A percentile compares a stretch with the other conserved stretches of the same genome.
phyloP scores from a whole-genome alignment of 2,329 filamentous ascomycete species.

The Scedosporium boydii region DNA sequence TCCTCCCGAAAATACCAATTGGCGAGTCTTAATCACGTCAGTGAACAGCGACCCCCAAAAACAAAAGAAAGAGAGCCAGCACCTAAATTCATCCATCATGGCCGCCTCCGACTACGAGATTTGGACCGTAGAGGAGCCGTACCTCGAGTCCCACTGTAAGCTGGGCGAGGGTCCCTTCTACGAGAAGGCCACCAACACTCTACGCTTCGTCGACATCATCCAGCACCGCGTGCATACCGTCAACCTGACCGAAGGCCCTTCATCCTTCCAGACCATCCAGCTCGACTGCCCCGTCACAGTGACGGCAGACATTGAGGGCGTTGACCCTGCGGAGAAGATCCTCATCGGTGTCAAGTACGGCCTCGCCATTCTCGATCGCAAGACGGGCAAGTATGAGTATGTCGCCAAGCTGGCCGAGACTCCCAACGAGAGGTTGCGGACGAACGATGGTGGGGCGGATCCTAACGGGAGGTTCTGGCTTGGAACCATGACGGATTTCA shows the following conservation, averaged over 20 bases:
- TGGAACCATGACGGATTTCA: constrained; percentile 74
- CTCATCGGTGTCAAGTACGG: constrained; percentile 74
- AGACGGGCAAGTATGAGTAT: constrained; percentile 43
- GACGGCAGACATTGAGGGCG: constrained; percentile 69
- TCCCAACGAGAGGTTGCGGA: constrained; percentile 45
- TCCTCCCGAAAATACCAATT: not conserved
- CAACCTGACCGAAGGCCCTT: constrained; percentile 52
- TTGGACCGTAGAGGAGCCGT: constrained; percentile 43
- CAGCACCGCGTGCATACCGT: constrained; percentile 65
- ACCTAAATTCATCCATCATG: not conserved
- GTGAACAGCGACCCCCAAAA: not conserved
- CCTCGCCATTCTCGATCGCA: constrained; percentile 65
- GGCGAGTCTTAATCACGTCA: no score
- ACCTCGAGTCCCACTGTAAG: constrained; percentile 51
- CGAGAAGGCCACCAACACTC: constrained; percentile 51
- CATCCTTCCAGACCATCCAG: constrained; percentile 52
- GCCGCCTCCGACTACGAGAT: constrained; percentile 26
- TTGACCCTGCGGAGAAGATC: constrained; percentile 53
- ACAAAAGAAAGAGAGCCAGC: not conserved
- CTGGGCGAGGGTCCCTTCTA: constrained; percentile 70
- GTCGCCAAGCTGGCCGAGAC: constrained; percentile 36
- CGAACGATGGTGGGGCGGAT: constrained; percentile 80
- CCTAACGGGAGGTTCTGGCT: constrained; percentile 76
- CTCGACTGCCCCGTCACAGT: constrained; percentile 49
- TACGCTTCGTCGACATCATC: constrained; percentile 79